Evolutionary conservation across 352 stramenopile species (phyloP).

Genomic region (Phytophthora tubulina): DNA sequence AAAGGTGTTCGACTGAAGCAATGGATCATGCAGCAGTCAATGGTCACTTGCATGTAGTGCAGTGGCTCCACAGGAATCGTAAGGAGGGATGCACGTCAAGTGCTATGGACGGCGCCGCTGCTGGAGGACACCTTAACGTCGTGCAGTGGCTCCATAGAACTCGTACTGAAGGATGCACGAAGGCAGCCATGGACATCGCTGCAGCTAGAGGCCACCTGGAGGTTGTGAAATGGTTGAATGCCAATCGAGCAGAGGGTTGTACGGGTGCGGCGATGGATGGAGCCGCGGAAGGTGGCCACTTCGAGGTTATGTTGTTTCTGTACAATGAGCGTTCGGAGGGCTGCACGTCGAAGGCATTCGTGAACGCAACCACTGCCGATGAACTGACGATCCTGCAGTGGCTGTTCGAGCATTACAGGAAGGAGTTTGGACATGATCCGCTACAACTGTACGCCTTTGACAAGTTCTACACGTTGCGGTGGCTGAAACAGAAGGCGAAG

Average conservation of each 20-base stretch:
- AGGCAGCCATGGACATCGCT: constrained; percentile 33
- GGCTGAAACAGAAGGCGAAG: constrained; percentile 41
- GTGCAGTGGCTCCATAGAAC: constrained; percentile 32
- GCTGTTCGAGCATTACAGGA: constrained; percentile 45
- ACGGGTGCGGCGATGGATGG: constrained; percentile 39
- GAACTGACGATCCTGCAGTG: constrained; percentile 51
- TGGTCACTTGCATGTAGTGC: constrained; percentile 31
- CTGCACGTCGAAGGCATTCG: constrained; percentile 41
- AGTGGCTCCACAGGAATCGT: constrained; percentile 35
- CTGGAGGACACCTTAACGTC: constrained; percentile 26
- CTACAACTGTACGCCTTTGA: constrained; percentile 47
- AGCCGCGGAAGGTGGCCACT: constrained; percentile 37
- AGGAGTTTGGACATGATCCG: constrained; percentile 37
- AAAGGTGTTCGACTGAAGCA: constrained; percentile 28
- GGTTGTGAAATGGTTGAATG: constrained; percentile 36
- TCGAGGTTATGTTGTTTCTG: constrained; percentile 52
- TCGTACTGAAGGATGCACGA: constrained; percentile 35
- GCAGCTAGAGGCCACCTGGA: constrained; percentile 31
- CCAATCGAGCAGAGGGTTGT: constrained; percentile 37
- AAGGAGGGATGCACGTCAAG: constrained; percentile 35
- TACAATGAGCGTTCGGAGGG: constrained; percentile 25
- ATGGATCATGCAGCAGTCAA: constrained; percentile 39
- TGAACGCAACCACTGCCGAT: constrained; percentile 45
- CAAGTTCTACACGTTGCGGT: constrained; percentile 51
- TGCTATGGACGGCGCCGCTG: constrained; percentile 37